phyloP scores from a whole-genome alignment of 352 stramenopile species.

The Pythium plurisporium region DNA sequence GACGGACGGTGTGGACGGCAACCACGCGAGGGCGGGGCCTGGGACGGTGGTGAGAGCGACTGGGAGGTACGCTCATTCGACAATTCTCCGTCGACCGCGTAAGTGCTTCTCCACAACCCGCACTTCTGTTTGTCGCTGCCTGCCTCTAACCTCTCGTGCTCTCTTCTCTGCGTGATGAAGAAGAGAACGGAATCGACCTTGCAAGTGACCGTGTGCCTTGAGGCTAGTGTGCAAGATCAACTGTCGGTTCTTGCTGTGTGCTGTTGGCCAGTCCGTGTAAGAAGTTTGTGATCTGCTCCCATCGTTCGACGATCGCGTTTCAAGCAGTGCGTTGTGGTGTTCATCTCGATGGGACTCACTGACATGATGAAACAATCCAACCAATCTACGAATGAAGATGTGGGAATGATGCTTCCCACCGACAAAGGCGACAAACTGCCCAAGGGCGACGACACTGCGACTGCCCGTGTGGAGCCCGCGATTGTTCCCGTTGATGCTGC shows the following conservation, averaged over 20 bases:
- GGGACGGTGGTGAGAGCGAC: neutral
- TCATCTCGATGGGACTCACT: conserved; percentile 22
- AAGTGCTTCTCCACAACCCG: neutral
- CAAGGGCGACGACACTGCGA: conserved; percentile 1
- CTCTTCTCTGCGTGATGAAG: no score
- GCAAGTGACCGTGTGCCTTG: no score
- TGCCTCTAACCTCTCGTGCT: neutral
- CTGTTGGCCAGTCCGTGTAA: neutral
- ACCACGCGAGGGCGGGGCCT: neutral
- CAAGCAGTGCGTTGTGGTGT: conserved; percentile 1
- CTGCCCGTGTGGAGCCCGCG: neutral
- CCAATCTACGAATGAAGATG: conserved; percentile 20
- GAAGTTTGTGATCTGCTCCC: conserved; percentile 8
- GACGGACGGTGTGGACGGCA: neutral
- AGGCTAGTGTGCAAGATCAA: neutral
- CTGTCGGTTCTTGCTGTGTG: no score
- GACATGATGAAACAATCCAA: conserved; percentile 27
- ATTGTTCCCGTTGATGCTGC: neutral
- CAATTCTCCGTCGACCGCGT: conserved; percentile 11
- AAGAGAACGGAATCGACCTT: no score
- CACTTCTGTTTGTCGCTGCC: neutral
- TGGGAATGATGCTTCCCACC: neutral
- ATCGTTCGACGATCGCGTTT: neutral
- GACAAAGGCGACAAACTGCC: neutral
- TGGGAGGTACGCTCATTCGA: conserved; percentile 10